Evolutionary conservation across 345 rosid genomes (phyloP).

Genomic region (Heritiera fomes): DNA sequence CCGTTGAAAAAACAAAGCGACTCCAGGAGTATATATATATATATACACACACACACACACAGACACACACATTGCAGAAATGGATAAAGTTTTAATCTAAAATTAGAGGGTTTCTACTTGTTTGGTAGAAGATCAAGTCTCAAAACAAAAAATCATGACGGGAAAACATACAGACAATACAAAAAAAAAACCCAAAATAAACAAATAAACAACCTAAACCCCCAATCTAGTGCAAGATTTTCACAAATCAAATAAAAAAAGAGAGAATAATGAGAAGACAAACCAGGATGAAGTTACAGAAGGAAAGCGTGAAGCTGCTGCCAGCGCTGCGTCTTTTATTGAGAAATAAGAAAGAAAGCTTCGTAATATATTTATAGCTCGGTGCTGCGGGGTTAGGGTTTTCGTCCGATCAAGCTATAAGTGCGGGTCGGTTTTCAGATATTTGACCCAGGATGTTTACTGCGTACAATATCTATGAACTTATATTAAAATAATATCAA

Average conservation of each 20-base stretch:
- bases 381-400: background rate
- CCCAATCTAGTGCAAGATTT: background rate
- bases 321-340: background rate
- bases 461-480: no score
- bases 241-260: background rate
- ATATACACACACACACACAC: no score
- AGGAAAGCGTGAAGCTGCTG: background rate
- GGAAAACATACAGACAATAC: background rate
- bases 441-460: no score
- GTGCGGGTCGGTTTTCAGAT: background rate
- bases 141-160: background rate
- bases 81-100: background rate
- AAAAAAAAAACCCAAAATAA: background rate
- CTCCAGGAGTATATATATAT: background rate
- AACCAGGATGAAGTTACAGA: background rate
- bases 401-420: background rate
- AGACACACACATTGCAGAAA: background rate
- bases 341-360: background rate
- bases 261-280: background rate
- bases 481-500: no score
- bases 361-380: background rate
- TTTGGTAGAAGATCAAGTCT: background rate
- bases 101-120: background rate
- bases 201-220: background rate
- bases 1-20: background rate